Base-by-base conservation (phyloP, 2,329 filamentous ascomycete species). In the Biscogniauxia mediterranea region DNA sequence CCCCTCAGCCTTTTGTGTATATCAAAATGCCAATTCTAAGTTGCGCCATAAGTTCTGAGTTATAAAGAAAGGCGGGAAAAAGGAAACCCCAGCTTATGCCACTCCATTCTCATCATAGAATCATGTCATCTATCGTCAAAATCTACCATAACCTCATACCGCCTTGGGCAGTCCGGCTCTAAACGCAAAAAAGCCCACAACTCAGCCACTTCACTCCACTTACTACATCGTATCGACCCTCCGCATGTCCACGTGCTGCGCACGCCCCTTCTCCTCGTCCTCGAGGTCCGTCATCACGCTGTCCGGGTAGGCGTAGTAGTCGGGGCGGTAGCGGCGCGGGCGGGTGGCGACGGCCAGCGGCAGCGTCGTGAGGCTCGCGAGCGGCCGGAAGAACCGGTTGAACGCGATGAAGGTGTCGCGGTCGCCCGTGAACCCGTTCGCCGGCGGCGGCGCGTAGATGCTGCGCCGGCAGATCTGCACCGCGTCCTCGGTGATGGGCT, bases 361-460 rank as follows among this genome's bases (percentile, higher is more conserved):
- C 9, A 66, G 56, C 54, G 56, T 57, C 28, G 53, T 51, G n/a
- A 62, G 42, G 38, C 19, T 59, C n/a, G 28, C 57, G 11, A 63
- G 38, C 1, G 78, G 77, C 7, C 78, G 71, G 15, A 76, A 80
- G 71, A 83, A 83, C 54, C 81, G 78, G 66, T 83, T 82, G 66
- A 80, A 81, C 1, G 78, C 78, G 42, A 81, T 75, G 56, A 81
- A 80, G 3, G 71, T 76, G 3, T 76, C 68, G 5, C 61, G 60
- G 53, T 79, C 76, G 15, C 66, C 69, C 9, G 74, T 71, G 0
- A 78, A 69, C 19, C 79, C 80, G 60, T 81, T 80, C 13, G 71
- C 67, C 0, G 79, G 78, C 5, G 75, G 69, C 0, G 75, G 73
- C 3, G 73, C 71, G 28, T 71, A 70, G 5, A 76, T 71, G 2